Evolutionary conservation across 805 yeast genomes (phyloP), one percentile per base, ranked within the genome.

Genomic region (Brettanomyces naardenensis): DNA sequence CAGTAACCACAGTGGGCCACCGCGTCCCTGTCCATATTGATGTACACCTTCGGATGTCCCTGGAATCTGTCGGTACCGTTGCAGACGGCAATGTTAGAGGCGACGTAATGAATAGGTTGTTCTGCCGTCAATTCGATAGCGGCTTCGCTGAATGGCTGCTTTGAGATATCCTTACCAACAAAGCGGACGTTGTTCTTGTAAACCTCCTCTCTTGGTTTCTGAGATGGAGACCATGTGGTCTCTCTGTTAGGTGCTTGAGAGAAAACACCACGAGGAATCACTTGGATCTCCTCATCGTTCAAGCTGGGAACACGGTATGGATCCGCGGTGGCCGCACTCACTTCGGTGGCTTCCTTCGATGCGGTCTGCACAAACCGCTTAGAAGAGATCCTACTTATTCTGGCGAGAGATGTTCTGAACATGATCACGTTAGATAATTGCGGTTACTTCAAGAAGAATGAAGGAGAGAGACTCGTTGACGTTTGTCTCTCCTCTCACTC

Each of bases 31-130:
- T 85, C 95, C 54, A 86, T 70, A 59, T 84, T 84, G 60, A 85
- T 84, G 58, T 63, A 85, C 18, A 85, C 75, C 58, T 80, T 81
- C 31, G 95, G 95, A 58, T 85, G 95, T 15, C 95, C 95, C 50
- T 77, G 83, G 51, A 74, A 76, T 9, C 82, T 83, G 49, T 69
- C 77, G 47, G 82, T 79, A 28, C 95, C 95, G 51, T 82, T 85
- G 58, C 95, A 86, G 14, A 80, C 90, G 1, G 95, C 95, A 37
- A 77, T 59, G 50, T 76, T 69, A 22, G 45, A 42, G 44, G 68
- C 71, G 28, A 85, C 64, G 53, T 71, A 81, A 48, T 75, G 65
- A 30, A 85, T 64, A 3, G 95, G 95, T 53, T 78, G 77, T 53
- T 79, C 64, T 23, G 81, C 79, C 49, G 86, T 82, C 59, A 86